These are phyloP conservation scores for Termitomyces sp. DNA, from an alignment of 768 basidiomycete genomes.

Conservation along the genomic window DNA sequence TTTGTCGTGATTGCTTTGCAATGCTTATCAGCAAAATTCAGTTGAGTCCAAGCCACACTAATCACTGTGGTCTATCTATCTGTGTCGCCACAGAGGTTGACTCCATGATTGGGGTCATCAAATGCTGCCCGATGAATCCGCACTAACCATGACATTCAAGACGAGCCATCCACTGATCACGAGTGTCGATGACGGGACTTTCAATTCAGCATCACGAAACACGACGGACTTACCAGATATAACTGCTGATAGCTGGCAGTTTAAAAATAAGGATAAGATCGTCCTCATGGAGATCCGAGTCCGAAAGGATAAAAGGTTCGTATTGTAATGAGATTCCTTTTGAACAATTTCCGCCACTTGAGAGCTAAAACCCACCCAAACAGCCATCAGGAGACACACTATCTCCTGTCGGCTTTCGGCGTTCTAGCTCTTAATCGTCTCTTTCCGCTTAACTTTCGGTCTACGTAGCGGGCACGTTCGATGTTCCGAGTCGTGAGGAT, in stretches of 20 bases:
- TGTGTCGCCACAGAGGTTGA: neutral
- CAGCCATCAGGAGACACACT: constrained; percentile 20
- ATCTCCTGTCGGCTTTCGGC: neutral
- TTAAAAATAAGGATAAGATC: neutral
- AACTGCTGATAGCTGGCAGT: neutral
- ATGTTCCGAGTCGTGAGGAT: constrained; percentile 7
- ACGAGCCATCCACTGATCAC: neutral
- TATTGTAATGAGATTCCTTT: neutral
- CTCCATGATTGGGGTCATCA: neutral
- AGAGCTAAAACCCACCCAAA: constrained; percentile 21
- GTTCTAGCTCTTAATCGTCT: constrained; percentile 2
- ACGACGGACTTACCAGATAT: neutral
- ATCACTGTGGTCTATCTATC: neutral
- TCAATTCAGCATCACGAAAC: neutral
- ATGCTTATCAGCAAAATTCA: neutral
- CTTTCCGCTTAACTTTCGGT: constrained; percentile 8
- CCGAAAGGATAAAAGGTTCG: neutral
- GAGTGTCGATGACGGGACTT: neutral
- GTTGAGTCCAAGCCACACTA: neutral
- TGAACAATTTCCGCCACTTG: neutral
- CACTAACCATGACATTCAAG: neutral
- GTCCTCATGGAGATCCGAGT: neutral
- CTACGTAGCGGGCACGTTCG: neutral
- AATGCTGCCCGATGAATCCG: neutral
- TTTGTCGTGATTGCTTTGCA: neutral